These are phyloP conservation scores for Claviceps digitariae DNA, from an alignment of 2,329 filamentous ascomycete genomes.

Conservation along the genomic window DNA sequence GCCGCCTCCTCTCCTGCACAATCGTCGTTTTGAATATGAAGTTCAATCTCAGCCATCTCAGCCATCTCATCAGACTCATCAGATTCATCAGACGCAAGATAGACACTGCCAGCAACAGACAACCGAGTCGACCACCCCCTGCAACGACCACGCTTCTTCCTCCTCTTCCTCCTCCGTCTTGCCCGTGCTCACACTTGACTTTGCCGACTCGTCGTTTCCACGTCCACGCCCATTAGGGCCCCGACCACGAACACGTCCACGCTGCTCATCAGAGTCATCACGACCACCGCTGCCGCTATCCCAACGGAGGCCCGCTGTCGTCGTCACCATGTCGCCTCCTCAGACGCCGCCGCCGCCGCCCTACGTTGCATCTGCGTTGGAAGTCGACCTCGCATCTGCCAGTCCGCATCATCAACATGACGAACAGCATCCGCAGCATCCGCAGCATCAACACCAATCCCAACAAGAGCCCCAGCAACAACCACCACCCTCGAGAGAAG, in stretches of 20 bases:
- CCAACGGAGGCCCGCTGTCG: slow-evolving; percentile 13
- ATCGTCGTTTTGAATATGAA: slow-evolving; percentile 10
- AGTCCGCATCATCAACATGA: background rate
- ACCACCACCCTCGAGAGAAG: background rate
- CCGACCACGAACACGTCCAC: background rate
- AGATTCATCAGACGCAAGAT: background rate
- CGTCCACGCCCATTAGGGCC: background rate
- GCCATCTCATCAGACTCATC: slow-evolving; percentile 11
- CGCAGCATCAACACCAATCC: background rate
- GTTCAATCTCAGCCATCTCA: slow-evolving; percentile 20
- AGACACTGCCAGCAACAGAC: background rate
- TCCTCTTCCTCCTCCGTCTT: too few relatives aligned
- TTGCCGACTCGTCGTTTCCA: slow-evolving; percentile 14
- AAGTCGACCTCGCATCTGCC: slow-evolving; percentile 6
- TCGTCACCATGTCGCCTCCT: slow-evolving; percentile 3
- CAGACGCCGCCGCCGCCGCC: slow-evolving; percentile 12
- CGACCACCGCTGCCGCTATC: slow-evolving; percentile 6
- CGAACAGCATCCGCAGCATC: background rate
- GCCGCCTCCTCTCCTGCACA: slow-evolving; percentile 11
- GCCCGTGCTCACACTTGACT: slow-evolving; percentile 14
- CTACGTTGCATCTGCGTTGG: background rate
- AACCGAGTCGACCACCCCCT: too few relatives aligned
- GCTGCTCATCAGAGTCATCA: background rate
- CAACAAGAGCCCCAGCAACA: background rate
- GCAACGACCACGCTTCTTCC: too few relatives aligned